These are phyloP conservation scores for Backusella liffmaniae DNA, from an alignment of 192 early-diverging fungal species.

Conservation along the genomic window DNA sequence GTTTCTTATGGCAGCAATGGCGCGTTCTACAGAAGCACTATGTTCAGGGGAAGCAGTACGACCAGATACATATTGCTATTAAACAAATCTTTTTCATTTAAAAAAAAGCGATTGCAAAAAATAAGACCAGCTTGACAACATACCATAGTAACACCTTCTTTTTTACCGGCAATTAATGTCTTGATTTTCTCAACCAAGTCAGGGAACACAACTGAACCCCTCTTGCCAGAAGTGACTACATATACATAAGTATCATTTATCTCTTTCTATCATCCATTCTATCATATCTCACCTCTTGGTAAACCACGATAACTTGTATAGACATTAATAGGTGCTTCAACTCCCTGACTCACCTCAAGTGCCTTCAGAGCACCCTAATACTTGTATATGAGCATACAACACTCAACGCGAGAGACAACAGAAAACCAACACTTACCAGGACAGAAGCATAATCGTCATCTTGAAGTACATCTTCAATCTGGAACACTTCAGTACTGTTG, in stretches of 20 bases:
- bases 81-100: background rate
- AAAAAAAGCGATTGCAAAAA: background rate
- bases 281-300: background rate
- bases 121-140: background rate
- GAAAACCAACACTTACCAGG: background rate
- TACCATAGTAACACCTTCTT: background rate
- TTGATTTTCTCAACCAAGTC: background rate
- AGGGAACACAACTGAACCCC: background rate
- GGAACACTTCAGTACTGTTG: background rate
- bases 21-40: background rate
- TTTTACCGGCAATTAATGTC: background rate
- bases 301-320: background rate
- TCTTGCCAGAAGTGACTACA: background rate
- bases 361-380: background rate
- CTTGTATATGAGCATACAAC: background rate
- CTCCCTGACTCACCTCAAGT: background rate
- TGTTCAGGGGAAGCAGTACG: background rate
- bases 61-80: background rate
- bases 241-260: background rate
- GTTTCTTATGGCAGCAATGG: background rate
- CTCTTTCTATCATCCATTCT: background rate
- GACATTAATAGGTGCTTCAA: background rate
- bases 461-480: conserved; percentile 1
- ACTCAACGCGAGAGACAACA: background rate
- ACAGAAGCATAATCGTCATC: background rate